phyloP scores from a whole-genome alignment of 2,329 filamentous ascomycete genomes.

The Colletotrichum coccodes region DNA sequence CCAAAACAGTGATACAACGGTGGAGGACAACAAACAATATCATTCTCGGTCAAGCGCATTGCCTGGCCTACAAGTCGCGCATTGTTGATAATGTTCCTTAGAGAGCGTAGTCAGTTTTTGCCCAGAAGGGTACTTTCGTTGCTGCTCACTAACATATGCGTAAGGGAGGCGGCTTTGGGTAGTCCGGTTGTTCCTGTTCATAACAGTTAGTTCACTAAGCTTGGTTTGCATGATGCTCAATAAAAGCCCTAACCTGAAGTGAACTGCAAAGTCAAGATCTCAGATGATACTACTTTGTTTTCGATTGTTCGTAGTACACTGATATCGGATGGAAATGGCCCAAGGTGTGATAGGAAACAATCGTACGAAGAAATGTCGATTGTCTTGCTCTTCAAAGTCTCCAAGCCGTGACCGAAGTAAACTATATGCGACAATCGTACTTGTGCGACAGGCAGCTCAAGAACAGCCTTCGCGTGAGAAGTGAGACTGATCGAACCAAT shows the following conservation, averaged over 20 bases:
- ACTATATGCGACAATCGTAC: not conserved
- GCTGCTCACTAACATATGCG: not conserved
- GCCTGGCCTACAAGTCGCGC: not conserved
- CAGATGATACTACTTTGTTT: slow-evolving; percentile 41
- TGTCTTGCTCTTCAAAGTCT: not conserved
- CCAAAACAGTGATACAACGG: not conserved
- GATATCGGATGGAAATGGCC: too few species aligned
- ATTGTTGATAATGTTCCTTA: not conserved
- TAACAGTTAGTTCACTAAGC: not conserved
- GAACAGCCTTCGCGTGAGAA: not conserved
- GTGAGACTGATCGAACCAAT: not conserved
- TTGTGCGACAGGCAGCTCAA: not conserved
- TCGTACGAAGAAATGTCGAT: too few species aligned
- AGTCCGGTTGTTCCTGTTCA: not conserved
- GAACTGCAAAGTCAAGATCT: not conserved
- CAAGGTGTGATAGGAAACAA: too few species aligned
- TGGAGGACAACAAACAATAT: not conserved
- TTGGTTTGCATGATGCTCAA: too few species aligned
- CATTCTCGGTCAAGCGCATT: not conserved
- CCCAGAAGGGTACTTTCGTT: not conserved
- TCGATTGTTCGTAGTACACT: slow-evolving; percentile 47
- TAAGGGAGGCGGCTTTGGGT: not conserved
- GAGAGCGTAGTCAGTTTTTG: not conserved
- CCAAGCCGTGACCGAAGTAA: not conserved
- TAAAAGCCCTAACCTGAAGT: not conserved